Evolutionary conservation across 1,284 basidiomycete genomes (phyloP).

Genomic region (Cutaneotrichosporon curvatum): DNA sequence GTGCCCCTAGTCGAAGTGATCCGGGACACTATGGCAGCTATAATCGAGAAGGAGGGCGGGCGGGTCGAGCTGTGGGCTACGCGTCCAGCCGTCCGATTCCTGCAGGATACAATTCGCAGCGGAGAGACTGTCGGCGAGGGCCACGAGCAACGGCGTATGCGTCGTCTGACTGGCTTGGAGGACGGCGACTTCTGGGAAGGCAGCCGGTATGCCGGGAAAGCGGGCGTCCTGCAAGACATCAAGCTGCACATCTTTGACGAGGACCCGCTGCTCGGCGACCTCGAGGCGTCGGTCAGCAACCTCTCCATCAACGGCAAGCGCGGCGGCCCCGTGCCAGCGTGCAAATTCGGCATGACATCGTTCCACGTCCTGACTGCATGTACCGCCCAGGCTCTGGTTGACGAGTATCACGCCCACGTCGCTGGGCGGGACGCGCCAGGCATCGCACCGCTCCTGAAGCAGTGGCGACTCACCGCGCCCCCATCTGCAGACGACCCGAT

Average conservation of each 20-base stretch:
- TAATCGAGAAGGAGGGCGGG: slow-evolving; percentile 4
- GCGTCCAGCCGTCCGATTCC: slow-evolving; percentile 55
- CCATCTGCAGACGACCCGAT: slow-evolving; percentile 32
- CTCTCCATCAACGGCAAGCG: neutral
- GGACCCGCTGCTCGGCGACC: neutral
- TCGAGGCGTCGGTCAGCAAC: neutral
- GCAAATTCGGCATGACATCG: slow-evolving; percentile 9
- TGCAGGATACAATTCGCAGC: slow-evolving; percentile 33
- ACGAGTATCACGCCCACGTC: slow-evolving; percentile 17
- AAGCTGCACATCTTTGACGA: slow-evolving; percentile 29
- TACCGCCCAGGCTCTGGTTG: slow-evolving; percentile 20
- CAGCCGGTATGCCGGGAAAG: slow-evolving; percentile 33
- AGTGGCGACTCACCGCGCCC: slow-evolving; percentile 31
- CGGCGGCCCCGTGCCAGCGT: neutral
- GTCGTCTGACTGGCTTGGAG: slow-evolving; percentile 33
- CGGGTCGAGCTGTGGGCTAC: slow-evolving; percentile 69
- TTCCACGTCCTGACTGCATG: slow-evolving; percentile 27
- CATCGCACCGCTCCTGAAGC: slow-evolving; percentile 33
- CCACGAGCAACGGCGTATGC: slow-evolving; percentile 36
- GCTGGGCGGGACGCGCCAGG: neutral
- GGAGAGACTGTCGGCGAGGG: slow-evolving; percentile 33
- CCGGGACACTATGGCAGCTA: slow-evolving; percentile 34
- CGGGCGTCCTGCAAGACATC: slow-evolving; percentile 26
- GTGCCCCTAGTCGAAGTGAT: slow-evolving; percentile 61
- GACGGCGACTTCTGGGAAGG: slow-evolving; percentile 40